Evolutionary conservation across 768 basidiomycete species (phyloP), one percentile per base, ranked within the genome.

Genomic region (Ramaria rubella): DNA sequence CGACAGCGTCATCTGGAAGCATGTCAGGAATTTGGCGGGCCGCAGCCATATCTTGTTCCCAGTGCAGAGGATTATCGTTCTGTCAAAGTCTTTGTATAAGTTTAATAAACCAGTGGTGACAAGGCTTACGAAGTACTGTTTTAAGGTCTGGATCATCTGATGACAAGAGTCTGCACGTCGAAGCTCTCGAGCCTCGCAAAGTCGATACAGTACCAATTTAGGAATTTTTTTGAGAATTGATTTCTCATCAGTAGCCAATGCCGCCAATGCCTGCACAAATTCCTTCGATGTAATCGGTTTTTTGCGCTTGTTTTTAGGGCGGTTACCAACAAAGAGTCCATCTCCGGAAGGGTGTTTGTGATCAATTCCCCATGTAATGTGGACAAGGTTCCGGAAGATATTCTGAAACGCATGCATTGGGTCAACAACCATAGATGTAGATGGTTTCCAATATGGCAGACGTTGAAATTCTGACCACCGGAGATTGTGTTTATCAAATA

Each of bases 401-500:
- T 38, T 38, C 36, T 11, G 11, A 38, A 11, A 11, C 11, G 36
- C 36, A 38, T 68, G 67, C 66, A 68, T 68, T 2, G 54, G 6
- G 27, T 68, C 58, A 3, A 65, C 59, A 3, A 67, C 62, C 2
- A 63, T 23, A 11, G 52, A 57, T 6, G n/a, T 3, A 31, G 60
- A 38, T 5, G 66, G 66, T 26, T 64, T 34, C 68, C 66, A 68
- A 42, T 68, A 66, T 5, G 53, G 53, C 2, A 68, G 59, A 1
- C 40, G 5, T 44, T 59, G 59, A 15, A 68, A 55, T 45, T 58
- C 24, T 3, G 59, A 64, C 65, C 64, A 67, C 1, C 45, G 9
- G 4, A 64, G 31, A 3, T 60, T 52, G 45, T 63, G 30, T 19
- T 9, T 8, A 27, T 55, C 43, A 40, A 60, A 59, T 3, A 60